A percentile compares a stretch with the other conserved stretches of the same genome.
phyloP scores from a whole-genome alignment of 352 stramenopile genomes.

The Globisporangium echinulatum region DNA sequence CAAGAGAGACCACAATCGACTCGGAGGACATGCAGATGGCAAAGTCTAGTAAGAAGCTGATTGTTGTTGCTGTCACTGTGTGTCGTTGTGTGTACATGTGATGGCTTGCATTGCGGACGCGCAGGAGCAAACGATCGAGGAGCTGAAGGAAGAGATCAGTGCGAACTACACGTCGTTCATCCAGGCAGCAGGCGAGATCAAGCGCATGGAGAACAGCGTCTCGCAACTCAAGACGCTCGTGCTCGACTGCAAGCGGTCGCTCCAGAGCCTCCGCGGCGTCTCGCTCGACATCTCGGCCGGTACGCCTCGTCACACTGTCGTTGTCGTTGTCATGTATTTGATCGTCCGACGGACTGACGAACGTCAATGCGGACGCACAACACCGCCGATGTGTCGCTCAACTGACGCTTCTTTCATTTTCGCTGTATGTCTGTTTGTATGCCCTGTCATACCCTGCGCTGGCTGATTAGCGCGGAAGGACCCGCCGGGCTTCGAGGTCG shows the following conservation, averaged over 20 bases:
- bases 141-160: slow-evolving; percentile 79
- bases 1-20: too few species aligned
- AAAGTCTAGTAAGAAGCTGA: too few species aligned
- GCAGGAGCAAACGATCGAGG: slow-evolving; percentile 77
- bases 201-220: slow-evolving; percentile 82
- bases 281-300: slow-evolving; percentile 37
- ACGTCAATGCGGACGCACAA: background rate
- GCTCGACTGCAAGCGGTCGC: slow-evolving; percentile 66
- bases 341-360: too few species aligned
- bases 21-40: too few species aligned
- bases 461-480: slow-evolving; percentile 26
- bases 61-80: too few species aligned
- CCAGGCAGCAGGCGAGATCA: slow-evolving; percentile 59
- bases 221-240: slow-evolving; percentile 73
- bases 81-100: background rate
- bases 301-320: slow-evolving; percentile 10
- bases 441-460: too few species aligned
- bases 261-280: slow-evolving; percentile 46
- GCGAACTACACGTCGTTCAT: slow-evolving; percentile 82
- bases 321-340: background rate
- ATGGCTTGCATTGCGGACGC: background rate
- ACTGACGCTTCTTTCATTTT: background rate
- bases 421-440: background rate
- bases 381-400: background rate
- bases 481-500: slow-evolving; percentile 27